Evolutionary conservation across 345 rosid species (phyloP), one percentile per base, ranked within the genome.

Genomic region (Erysimum cheiranthoides): DNA sequence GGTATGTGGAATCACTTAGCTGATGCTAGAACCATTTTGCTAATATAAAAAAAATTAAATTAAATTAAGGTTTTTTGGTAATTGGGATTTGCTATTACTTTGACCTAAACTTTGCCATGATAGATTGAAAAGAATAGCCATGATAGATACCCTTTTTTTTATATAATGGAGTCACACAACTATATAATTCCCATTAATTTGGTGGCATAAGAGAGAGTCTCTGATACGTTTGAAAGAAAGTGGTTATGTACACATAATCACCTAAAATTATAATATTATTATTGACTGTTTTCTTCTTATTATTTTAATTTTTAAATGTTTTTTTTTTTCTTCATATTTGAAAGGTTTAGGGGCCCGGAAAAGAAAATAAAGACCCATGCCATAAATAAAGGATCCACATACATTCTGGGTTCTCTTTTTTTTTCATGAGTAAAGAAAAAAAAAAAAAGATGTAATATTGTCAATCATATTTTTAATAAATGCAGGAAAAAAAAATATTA

Each of bases 191-290:
- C 1, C 1, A 21, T 70, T 27, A 63, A 16, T 62, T 53, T 35
- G 61, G 34, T 77, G 71, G 71, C 52, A 62, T n/a, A 35, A 77
- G 71, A 63, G 68, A 67, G 74, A 42, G 59, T 70, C 80, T 70
- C 34, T 27, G 51, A 54, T 76, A 69, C 75, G 70, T 52, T 76
- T 36, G 66, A 62, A 62, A 70, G 71, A 76, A 76, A 70, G 66
- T 76, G 75, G 75, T 78, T 58, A 65, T 49, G 49, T 71, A 66
- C 77, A 56, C 76, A 71, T 71, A 71, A 77, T 70, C 80, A 64
- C 14, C 31, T 17, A 0, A 58, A 57, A 30, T 17, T 70, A 62
- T 9, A 35, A 53, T 68, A 76, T 12, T 6, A 39, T 45, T 31
- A 76, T 70, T 45, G 75, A 61, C 59, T 69, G 16, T 62, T 76